Base-by-base conservation (phyloP, 768 basidiomycete species). In the Glaciozyma martinii region DNA sequence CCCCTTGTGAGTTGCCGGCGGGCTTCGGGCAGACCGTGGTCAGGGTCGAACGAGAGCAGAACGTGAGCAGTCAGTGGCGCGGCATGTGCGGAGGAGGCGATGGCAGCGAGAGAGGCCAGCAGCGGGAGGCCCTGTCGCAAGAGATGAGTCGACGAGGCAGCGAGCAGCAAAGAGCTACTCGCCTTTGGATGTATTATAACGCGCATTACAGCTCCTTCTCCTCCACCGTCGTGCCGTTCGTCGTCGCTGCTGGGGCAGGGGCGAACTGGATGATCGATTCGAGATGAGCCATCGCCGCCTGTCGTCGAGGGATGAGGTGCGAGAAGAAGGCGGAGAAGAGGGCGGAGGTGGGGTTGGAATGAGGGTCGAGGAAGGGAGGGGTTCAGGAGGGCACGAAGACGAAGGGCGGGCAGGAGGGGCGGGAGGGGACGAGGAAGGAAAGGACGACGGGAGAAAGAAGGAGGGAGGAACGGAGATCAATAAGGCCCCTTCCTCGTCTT, bases 401-500 rank as follows among this genome's bases (percentile, higher is more conserved):
- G 32, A 23, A 21, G 30, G 53, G 16, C 16, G 32, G 29, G n/a
- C n/a, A 21, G 1, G 30, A 30, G 21, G 32, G 53, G n/a, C 16
- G 23, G 9, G 19, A 27, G 27, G 3, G 7, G 29, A 32, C 3
- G 53, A 32, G 18, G 9, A 21, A 18, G 21, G 32, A 16, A 32
- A 21, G 5, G 10, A 19, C 29, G 53, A 30, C n/a, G n/a, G n/a
- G n/a, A n/a, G n/a, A n/a, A n/a, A 12, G 10, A 55, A 19, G 29
- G 53, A 30, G 1, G 50, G 18, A 23, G 8, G 53, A 54, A 15
- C 32, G 3, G 21, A 46, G 3, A 49, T 59, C 46, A 59, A 59
- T 59, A 59, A 25, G 58, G 58, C 12, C 32, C 23, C 44, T n/a
- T 47, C 29, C 58, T 32, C 9, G 58, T 59, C 19, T 49, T 30